These are phyloP conservation scores for Lophiotrema nucula DNA, from an alignment of 495 filamentous ascomycete genomes.

Conservation along the genomic window DNA sequence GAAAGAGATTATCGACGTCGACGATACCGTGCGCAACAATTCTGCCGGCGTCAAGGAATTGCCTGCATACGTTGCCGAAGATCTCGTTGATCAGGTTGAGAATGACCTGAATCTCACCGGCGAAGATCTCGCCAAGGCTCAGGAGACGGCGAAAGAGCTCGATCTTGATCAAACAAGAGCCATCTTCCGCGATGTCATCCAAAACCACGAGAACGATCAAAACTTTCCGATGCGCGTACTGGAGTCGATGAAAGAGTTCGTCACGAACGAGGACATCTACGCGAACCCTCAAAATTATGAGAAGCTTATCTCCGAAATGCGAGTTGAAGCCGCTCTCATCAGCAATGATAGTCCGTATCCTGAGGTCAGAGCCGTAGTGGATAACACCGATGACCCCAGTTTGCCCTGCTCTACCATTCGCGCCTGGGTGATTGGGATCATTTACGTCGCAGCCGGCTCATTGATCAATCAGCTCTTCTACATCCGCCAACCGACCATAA, in stretches of 20 bases:
- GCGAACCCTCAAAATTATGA: neutral
- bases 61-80: neutral
- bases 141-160: neutral
- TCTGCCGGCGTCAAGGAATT: neutral
- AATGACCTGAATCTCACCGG: neutral
- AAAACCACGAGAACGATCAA: conserved; percentile 1
- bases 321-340: neutral
- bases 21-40: neutral
- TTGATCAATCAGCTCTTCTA: too few species aligned
- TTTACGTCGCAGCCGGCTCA: too few species aligned
- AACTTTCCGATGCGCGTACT: neutral
- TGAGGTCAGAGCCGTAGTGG: too few species aligned
- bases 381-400: too few species aligned
- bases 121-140: neutral
- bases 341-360: neutral
- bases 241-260: neutral
- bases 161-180: neutral
- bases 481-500: too few species aligned
- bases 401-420: too few species aligned
- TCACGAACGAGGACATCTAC: neutral
- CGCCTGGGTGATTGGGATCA: too few species aligned
- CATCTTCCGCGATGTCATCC: conserved; percentile 1
- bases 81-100: neutral
- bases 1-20: neutral
- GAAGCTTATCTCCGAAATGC: neutral